Conservation (phyloP, 225 moss, liverwort and hornwort genomes). For the Bryum argenteum region DNA sequence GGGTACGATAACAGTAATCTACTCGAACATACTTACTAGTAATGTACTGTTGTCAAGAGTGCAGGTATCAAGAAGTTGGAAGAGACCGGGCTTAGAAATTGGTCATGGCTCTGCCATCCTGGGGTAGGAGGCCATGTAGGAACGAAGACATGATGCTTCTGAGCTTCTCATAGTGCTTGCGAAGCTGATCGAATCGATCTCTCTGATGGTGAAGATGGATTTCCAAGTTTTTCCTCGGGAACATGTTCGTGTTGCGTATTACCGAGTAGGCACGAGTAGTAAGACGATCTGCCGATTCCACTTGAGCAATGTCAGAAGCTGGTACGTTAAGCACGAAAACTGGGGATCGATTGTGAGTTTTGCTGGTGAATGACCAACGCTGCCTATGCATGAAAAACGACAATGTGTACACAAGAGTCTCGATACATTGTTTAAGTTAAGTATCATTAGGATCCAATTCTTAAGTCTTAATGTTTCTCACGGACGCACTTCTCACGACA, state of each 20-base stretch:
- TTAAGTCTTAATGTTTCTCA: slow-evolving; percentile 1
- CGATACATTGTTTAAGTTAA: not conserved
- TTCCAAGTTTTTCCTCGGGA: not conserved
- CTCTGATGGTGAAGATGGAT: not conserved
- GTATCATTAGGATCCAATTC: not conserved
- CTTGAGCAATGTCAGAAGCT: not conserved
- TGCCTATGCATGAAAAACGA: not conserved
- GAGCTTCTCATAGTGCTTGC: not conserved
- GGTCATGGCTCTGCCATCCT: not conserved
- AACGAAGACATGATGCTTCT: not conserved
- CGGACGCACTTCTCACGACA: slow-evolving; percentile 22
- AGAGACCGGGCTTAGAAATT: too few species aligned
- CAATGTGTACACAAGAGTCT: not conserved
- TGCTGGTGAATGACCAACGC: not conserved
- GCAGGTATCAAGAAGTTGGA: not conserved
- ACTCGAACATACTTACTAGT: not conserved
- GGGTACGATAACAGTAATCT: not conserved
- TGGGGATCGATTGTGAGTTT: not conserved
- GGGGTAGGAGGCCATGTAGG: not conserved
- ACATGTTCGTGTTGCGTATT: not conserved
- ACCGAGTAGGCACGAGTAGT: not conserved
- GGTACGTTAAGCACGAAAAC: not conserved
- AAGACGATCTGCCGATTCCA: not conserved
- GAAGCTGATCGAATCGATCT: not conserved
- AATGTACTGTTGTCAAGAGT: not conserved